phyloP scores from a whole-genome alignment of 2,329 filamentous ascomycete species.

The Verticillium tricorpus region DNA sequence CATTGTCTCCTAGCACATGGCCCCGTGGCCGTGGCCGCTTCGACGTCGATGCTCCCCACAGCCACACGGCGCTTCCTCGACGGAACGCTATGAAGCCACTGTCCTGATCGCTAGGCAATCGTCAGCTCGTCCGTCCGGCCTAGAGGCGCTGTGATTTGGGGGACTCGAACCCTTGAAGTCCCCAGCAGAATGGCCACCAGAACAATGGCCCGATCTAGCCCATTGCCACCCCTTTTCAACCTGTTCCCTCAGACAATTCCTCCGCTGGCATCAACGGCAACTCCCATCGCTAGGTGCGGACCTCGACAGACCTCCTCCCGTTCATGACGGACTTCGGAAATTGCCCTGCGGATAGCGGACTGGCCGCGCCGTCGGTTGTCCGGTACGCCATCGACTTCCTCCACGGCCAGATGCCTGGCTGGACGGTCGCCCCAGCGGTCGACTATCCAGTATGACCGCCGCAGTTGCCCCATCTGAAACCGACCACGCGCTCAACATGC shows the following conservation, averaged over 20 bases:
- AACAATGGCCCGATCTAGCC: no score
- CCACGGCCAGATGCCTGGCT: neutral
- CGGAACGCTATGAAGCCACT: neutral
- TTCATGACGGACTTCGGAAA: no score
- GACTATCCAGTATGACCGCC: neutral
- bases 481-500: slow-evolving; percentile 10
- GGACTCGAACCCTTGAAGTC: no score
- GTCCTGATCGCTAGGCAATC: neutral
- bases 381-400: neutral
- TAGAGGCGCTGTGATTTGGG: neutral
- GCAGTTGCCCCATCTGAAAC: slow-evolving; percentile 20
- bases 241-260: no score
- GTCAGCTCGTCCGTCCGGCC: neutral
- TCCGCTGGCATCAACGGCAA: no score
- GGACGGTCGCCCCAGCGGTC: neutral
- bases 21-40: no score
- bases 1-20: neutral
- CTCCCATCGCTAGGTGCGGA: no score
- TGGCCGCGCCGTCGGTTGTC: neutral
- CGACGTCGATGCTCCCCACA: no score
- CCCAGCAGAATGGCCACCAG: no score
- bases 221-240: no score
- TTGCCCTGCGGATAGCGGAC: neutral
- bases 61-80: neutral
- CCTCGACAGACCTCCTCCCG: no score